A percentile compares a stretch with the other conserved stretches of the same genome.
These are phyloP conservation scores for Moringa oleifera DNA, from an alignment of 345 rosid genomes.

Conservation along the genomic window DNA sequence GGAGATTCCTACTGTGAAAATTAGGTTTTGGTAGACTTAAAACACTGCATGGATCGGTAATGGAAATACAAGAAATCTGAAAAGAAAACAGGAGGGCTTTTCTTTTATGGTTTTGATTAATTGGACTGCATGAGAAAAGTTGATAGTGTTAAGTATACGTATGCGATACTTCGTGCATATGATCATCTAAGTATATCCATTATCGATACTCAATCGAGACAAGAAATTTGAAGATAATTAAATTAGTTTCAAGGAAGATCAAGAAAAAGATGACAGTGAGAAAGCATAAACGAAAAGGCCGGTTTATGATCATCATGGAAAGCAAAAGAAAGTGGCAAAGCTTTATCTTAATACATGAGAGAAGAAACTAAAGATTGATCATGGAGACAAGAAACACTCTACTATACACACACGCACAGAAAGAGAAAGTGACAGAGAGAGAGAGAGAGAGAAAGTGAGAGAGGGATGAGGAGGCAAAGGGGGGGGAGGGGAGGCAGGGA, in stretches of 20 bases:
- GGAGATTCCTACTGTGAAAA: too few relatives aligned
- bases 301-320: background rate
- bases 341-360: slow-evolving; percentile 3
- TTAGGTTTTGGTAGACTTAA: too few relatives aligned
- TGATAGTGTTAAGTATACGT: too few relatives aligned
- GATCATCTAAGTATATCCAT: too few relatives aligned
- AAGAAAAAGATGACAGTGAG: background rate
- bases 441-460: background rate
- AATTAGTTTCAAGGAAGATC: background rate
- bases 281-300: background rate
- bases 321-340: slow-evolving; percentile 1
- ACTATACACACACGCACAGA: background rate
- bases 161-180: too few relatives aligned
- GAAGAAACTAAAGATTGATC: background rate
- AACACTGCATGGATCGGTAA: too few relatives aligned
- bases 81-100: too few relatives aligned
- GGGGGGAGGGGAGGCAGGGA: slow-evolving; percentile 19
- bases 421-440: background rate
- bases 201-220: too few relatives aligned
- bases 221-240: background rate
- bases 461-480: slow-evolving; percentile 8
- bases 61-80: too few relatives aligned
- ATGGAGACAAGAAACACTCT: background rate
- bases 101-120: too few relatives aligned
- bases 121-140: too few relatives aligned